Conservation (phyloP, 257 asterid genomes). For the Solanum peruvianum region DNA sequence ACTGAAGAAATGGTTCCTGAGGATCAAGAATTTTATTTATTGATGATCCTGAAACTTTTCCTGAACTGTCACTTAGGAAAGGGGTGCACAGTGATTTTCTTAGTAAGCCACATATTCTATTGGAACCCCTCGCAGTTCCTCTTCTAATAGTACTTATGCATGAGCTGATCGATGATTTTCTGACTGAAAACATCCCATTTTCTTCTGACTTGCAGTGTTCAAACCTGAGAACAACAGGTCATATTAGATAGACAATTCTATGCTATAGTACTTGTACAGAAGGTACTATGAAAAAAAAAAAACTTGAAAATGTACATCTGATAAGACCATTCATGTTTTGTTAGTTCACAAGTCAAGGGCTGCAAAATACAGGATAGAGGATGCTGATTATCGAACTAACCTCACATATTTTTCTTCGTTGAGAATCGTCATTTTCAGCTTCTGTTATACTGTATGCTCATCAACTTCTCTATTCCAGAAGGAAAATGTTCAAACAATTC, state of each 20-base stretch:
- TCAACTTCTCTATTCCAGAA: background rate
- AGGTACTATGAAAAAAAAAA: background rate
- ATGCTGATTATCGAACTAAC: background rate
- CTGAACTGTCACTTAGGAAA: background rate
- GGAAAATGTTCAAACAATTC: background rate
- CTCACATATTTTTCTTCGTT: background rate
- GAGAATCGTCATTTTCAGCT: background rate
- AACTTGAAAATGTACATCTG: background rate
- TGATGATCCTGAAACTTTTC: background rate
- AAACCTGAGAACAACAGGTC: background rate
- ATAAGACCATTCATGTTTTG: background rate
- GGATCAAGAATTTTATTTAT: constrained; percentile 32
- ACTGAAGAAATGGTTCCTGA: constrained; percentile 36
- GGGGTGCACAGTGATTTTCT: constrained; percentile 1
- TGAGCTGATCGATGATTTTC: constrained; percentile 1
- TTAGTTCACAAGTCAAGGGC: background rate
- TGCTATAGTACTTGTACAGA: background rate
- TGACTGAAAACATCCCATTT: background rate
- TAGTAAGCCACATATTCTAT: constrained; percentile 13
- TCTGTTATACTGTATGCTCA: background rate
- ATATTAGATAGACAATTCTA: background rate
- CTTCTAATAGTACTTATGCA: constrained; percentile 10
- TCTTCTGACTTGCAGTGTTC: background rate
- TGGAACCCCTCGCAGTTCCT: constrained; percentile 16
- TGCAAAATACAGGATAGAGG: background rate